Percentiles rank a stretch among this genome's conserved stretches.
Conservation (phyloP, 495 filamentous ascomycete species). For the Aspergillus steynii region DNA sequence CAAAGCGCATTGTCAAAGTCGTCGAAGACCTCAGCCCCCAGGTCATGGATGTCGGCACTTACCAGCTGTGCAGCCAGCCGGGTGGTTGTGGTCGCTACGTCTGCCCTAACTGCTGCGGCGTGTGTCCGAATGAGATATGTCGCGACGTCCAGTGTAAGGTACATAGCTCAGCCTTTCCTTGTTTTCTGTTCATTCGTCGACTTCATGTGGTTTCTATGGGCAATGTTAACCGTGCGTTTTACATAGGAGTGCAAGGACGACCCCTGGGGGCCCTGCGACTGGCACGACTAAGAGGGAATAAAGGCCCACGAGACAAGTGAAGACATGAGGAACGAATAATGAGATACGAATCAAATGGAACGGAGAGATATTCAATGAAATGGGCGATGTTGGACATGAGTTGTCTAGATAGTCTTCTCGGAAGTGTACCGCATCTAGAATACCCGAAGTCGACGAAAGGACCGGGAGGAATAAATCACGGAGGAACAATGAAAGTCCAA, state of each 20-base stretch:
- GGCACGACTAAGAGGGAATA: conserved; percentile 19
- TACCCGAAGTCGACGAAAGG: not conserved
- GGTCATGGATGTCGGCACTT: conserved; percentile 23
- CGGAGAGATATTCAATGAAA: not conserved
- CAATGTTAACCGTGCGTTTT: conserved; percentile 4
- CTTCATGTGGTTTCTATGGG: not conserved
- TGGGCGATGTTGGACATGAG: not conserved
- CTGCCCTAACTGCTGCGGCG: conserved; percentile 33
- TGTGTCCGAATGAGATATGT: conserved; percentile 30
- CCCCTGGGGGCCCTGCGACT: conserved; percentile 30
- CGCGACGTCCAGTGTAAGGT: conserved; percentile 35
- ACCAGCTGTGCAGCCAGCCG: conserved; percentile 24
- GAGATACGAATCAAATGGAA: not conserved
- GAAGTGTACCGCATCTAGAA: not conserved
- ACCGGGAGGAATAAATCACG: not conserved
- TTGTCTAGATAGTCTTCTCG: not conserved
- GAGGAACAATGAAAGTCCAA: not conserved
- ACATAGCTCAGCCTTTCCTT: not conserved
- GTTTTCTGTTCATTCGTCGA: not conserved
- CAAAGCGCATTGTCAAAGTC: conserved; percentile 7
- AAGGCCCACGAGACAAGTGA: not conserved
- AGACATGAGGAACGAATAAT: not conserved
- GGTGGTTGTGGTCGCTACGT: conserved; percentile 28
- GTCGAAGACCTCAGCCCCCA: conserved; percentile 16
- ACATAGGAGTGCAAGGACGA: conserved; percentile 29